Conservation (phyloP, 192 early-diverging fungal genomes). For the Oehlia diaphana region DNA sequence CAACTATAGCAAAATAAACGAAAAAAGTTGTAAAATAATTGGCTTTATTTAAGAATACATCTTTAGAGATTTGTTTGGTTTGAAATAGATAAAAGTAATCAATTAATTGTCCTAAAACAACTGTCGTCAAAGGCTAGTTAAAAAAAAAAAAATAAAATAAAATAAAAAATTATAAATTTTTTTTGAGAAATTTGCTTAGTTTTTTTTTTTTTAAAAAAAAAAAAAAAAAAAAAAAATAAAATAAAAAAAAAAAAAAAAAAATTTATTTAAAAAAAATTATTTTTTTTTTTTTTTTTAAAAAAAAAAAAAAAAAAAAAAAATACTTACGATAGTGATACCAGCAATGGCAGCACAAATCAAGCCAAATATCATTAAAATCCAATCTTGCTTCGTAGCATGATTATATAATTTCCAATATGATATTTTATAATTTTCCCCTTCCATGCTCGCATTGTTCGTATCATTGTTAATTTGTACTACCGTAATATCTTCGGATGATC, state of each 20-base stretch:
- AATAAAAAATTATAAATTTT: not conserved
- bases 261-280: too few species aligned
- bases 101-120: not conserved
- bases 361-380: not conserved
- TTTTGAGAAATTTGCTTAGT: too few species aligned
- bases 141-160: not conserved
- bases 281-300: too few species aligned
- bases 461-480: not conserved
- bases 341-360: not conserved
- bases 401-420: conserved; percentile 6
- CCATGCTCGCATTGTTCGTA: too few species aligned
- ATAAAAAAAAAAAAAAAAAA: too few species aligned
- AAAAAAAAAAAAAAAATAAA: too few species aligned
- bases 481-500: too few species aligned
- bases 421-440: not conserved
- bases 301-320: too few species aligned
- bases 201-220: too few species aligned
- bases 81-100: not conserved
- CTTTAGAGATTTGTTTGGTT: not conserved
- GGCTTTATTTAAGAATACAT: not conserved
- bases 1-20: not conserved
- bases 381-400: not conserved
- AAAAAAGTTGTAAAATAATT: not conserved
- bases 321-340: not conserved
- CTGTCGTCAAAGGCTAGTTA: not conserved